Conservation (phyloP, 345 rosid genomes). For the Pistacia integerrima region DNA sequence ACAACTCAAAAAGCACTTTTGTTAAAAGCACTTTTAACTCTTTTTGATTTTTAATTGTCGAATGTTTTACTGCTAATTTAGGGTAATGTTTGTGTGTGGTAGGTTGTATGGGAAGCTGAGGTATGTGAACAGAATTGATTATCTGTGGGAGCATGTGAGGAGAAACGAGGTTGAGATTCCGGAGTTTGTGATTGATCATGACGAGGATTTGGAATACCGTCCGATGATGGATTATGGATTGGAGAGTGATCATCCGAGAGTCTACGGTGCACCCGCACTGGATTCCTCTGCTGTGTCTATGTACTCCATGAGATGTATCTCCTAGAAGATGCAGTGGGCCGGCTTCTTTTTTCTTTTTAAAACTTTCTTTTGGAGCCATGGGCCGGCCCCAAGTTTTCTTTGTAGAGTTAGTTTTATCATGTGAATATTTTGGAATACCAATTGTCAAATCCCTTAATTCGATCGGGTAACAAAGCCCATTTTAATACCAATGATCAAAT, state of each 20-base stretch:
- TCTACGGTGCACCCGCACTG: conserved; percentile 43
- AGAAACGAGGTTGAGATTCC: conserved; percentile 75
- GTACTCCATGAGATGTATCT: conserved; percentile 71
- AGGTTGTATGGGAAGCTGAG: conserved; percentile 72
- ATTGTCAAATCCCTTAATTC: too few species aligned
- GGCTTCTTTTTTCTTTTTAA: conserved; percentile 15
- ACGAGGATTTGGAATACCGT: conserved; percentile 71
- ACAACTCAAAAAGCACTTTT: too few species aligned
- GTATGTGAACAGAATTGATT: conserved; percentile 69
- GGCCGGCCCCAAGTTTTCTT: not conserved
- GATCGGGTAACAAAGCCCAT: too few species aligned
- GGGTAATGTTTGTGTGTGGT: conserved; percentile 22
- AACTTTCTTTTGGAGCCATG: not conserved
- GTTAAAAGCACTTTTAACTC: too few species aligned
- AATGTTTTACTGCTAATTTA: not conserved
- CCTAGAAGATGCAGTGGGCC: conserved; percentile 20
- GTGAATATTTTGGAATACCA: too few species aligned
- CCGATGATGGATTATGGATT: conserved; percentile 79
- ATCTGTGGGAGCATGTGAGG: conserved; percentile 75
- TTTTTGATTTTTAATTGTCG: too few species aligned
- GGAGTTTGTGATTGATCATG: conserved; percentile 70
- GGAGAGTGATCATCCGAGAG: conserved; percentile 71
- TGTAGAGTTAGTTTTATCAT: too few species aligned
- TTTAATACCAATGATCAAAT: too few species aligned
- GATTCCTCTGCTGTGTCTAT: conserved; percentile 48